A percentile compares a stretch with the other conserved stretches of the same genome.
Conservation (phyloP, 2,329 filamentous ascomycete genomes). For the Annulohypoxylon truncatum region DNA sequence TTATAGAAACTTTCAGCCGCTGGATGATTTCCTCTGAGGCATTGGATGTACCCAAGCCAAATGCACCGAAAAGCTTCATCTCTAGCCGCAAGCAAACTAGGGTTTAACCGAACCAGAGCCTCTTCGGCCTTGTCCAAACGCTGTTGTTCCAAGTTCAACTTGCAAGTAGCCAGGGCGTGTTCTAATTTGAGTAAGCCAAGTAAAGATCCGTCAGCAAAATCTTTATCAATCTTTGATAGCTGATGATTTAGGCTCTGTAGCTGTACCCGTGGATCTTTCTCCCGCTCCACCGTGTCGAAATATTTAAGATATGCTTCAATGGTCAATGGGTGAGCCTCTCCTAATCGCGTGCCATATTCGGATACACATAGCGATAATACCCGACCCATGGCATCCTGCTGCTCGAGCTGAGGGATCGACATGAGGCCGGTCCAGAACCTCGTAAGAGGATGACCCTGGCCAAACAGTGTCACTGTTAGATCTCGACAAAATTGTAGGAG, state of each 20-base stretch:
- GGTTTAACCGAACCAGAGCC: conserved; percentile 38
- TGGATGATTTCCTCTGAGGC: conserved; percentile 39
- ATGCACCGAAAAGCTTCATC: conserved; percentile 46
- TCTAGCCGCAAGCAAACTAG: conserved; percentile 37
- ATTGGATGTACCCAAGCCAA: conserved; percentile 47
- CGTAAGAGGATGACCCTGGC: conserved; percentile 37
- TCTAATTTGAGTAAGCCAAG: conserved; percentile 45
- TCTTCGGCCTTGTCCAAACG: conserved; percentile 43
- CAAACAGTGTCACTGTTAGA: conserved; percentile 39
- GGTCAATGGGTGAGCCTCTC: conserved; percentile 42
- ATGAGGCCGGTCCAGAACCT: conserved; percentile 45
- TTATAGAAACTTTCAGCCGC: conserved; percentile 43
- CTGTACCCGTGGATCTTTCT: conserved; percentile 41
- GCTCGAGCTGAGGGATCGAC: conserved; percentile 41
- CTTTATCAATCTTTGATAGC: conserved; percentile 38
- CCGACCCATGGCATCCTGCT: conserved; percentile 37
- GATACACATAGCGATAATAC: conserved; percentile 43
- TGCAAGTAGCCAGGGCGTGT: conserved; percentile 45
- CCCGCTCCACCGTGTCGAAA: conserved; percentile 45
- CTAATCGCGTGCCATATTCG: conserved; percentile 42
- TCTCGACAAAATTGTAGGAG: conserved; percentile 47
- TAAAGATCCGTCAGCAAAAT: conserved; percentile 29
- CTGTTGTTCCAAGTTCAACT: conserved; percentile 40
- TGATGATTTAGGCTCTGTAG: conserved; percentile 36
- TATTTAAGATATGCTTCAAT: conserved; percentile 46